Conservation (phyloP, 2,329 filamentous ascomycete genomes). For the Colletotrichum liriopes region DNA sequence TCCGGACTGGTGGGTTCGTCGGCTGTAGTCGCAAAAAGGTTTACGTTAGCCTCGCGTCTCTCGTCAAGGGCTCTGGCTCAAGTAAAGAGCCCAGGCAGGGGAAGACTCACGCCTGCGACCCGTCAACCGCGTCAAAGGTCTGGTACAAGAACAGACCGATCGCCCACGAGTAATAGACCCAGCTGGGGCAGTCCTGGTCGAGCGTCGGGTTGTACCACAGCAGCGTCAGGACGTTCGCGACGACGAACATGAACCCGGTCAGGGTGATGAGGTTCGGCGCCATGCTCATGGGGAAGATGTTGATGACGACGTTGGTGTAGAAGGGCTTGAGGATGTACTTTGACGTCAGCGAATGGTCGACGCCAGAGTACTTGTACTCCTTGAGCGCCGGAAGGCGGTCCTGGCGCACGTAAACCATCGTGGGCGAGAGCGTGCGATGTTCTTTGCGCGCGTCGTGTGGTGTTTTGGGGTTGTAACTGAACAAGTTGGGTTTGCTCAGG, state of each 20-base stretch:
- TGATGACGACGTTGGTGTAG: conserved; percentile 94
- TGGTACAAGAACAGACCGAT: conserved; percentile 94
- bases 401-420: conserved; percentile 96
- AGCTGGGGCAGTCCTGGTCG: conserved; percentile 92
- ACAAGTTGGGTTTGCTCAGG: neutral
- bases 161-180: conserved; percentile 96
- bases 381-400: conserved; percentile 89
- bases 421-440: conserved; percentile 45
- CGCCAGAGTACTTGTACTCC: conserved; percentile 94
- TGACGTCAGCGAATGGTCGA: conserved; percentile 91
- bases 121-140: conserved; percentile 98
- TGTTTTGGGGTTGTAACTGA: conserved; percentile 1
- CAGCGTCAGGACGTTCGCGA: conserved; percentile 90
- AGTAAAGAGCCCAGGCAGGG: neutral
- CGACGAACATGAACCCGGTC: conserved; percentile 90
- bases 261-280: conserved; percentile 91
- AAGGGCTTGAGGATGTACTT: conserved; percentile 98
- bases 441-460: conserved; percentile 4
- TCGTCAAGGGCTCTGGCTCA: neutral
- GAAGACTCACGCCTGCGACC: conserved; percentile 84
- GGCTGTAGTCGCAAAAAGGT: conserved; percentile 66
- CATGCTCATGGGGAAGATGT: conserved; percentile 96
- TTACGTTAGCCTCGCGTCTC: conserved; percentile 16
- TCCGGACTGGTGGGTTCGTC: conserved; percentile 92
- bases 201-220: conserved; percentile 97